A percentile compares a stretch with the other conserved stretches of the same genome.
Conservation (phyloP, 1,284 basidiomycete genomes). For the Cutaneotrichosporon sp. region DNA sequence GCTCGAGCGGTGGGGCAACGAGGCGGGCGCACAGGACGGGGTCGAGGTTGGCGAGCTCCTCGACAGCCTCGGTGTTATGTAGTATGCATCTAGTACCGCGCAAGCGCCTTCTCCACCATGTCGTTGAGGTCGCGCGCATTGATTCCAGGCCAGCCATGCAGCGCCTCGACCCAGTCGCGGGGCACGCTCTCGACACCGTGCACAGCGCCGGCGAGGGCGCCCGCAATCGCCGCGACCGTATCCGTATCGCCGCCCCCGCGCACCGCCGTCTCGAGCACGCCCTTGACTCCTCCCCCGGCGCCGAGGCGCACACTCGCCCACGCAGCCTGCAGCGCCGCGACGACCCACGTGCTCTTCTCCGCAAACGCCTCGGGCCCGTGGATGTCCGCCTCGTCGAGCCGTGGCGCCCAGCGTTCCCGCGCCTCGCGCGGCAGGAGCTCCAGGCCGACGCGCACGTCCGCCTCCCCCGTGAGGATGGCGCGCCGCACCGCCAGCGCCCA, state of each 20-base stretch:
- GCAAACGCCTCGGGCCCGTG: background rate
- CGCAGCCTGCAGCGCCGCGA: slow-evolving; percentile 11
- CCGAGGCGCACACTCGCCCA: background rate
- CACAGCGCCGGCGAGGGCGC: slow-evolving; percentile 5
- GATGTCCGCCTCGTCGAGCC: slow-evolving; percentile 4
- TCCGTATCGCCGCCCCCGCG: slow-evolving; percentile 11
- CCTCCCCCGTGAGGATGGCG: slow-evolving; percentile 10
- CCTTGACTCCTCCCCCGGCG: background rate
- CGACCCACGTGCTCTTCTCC: slow-evolving; percentile 11
- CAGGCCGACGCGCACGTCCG: background rate
- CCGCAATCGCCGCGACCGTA: slow-evolving; percentile 14
- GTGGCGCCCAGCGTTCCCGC: background rate
- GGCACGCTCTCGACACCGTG: slow-evolving; percentile 9
- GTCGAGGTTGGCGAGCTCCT: background rate
- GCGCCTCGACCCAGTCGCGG: background rate
- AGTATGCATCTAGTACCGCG: background rate
- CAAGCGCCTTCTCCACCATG: slow-evolving; percentile 1
- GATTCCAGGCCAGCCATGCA: slow-evolving; percentile 11
- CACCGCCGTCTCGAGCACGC: slow-evolving; percentile 10
- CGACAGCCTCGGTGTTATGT: background rate
- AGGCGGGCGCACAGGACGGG: background rate
- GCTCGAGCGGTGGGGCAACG: background rate
- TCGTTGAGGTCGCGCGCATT: background rate
- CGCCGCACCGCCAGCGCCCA: slow-evolving; percentile 11
- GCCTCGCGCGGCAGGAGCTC: background rate